Evolutionary conservation across 495 filamentous ascomycete genomes (phyloP), one percentile per base, ranked within the genome.

Genomic region (Neurospora sp.): DNA sequence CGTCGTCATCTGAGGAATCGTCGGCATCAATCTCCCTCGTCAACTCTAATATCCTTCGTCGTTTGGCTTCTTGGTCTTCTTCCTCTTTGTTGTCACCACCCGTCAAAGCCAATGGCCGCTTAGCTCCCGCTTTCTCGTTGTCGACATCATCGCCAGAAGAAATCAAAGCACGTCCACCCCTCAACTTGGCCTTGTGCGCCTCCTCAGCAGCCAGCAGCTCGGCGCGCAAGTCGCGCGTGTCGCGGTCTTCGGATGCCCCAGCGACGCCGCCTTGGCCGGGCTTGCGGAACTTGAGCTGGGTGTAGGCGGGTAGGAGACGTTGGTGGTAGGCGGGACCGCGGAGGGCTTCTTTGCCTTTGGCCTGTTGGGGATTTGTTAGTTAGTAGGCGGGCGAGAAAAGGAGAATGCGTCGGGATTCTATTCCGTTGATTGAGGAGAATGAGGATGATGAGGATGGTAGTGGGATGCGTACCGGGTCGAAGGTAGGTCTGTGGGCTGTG

Each of bases 281-380:
- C 85, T 98, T 89, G 59, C 94, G 88, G 73, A 91, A 89, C 83
- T 99, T 99, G 76, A 99, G 89, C 77, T 92, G 89, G 41, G 91
- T 98, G 78, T 98, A 90, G 11, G 96, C 96, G 5, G 96, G 96
- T 3, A 97, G 90, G 12, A 98, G 91, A 70, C 96, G 90, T 85
- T 98, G 96, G 81, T 99, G 96, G 83, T 98, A 98, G 72, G 96
- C 96, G 46, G 93, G 92, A 18, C 96, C 96, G 76, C 94, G 91
- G 71, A 92, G 92, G 78, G 94, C 93, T 81, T 99, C 96, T 88
- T 97, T 97, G 76, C 96, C 96, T 79, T 91, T 90, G 48, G 96
- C 94, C 92, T 94, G 73, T 73, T 70, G 46, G 72, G 35, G 71
- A 11, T 65, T 31, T 70, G 76, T 82, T 73, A 77, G 79, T 71